Base-by-base conservation (phyloP, 495 filamentous ascomycete genomes). In the Alectoria sarmentosa region DNA sequence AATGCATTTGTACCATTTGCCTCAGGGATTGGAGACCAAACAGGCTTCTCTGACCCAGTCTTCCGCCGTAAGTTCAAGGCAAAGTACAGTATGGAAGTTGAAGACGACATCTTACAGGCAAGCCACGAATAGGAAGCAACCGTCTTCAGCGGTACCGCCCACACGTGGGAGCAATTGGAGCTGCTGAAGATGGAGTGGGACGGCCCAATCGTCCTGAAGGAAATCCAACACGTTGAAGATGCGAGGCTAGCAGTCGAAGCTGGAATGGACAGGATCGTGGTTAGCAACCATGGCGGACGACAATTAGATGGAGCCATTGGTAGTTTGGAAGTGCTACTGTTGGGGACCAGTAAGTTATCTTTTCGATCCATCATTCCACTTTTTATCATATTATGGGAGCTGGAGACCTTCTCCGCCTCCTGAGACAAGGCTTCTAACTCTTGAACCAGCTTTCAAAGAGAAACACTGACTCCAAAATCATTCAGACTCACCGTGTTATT, bases 281-380 rank as follows among this genome's bases (percentile, higher is more conserved):
- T 87, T 26, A 80, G 76, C 64, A 86, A 85, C 63, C 82, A 86
- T 72, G 84, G 80, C 66, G 86, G 86, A 0, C 65, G 86, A 38
- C 85, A 87, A 72, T 77, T 88, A 2, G 86, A 86, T 69, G 84
- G 83, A 1, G 84, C 81, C 21, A 78, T 87, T 58, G 83, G 78
- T 9, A 83, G 77, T 67, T 73, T 89, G 60, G 86, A 86, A n/a
- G 62, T 86, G 39, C 74, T 83, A 66, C 76, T 0, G 82, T 82
- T 48, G 77, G 77, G 30, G 73, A 76, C 46, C 67, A 74, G 49
- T n/a, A n/a, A n/a, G n/a, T n/a, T n/a, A n/a, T n/a, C n/a, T n/a
- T n/a, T n/a, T n/a, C n/a, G n/a, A n/a, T n/a, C n/a, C n/a, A n/a
- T n/a, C n/a, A n/a, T n/a, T n/a, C n/a, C n/a, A n/a, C n/a, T n/a